phyloP scores from a whole-genome alignment of 768 basidiomycete species.

The Pleurotus citrinopileatus region DNA sequence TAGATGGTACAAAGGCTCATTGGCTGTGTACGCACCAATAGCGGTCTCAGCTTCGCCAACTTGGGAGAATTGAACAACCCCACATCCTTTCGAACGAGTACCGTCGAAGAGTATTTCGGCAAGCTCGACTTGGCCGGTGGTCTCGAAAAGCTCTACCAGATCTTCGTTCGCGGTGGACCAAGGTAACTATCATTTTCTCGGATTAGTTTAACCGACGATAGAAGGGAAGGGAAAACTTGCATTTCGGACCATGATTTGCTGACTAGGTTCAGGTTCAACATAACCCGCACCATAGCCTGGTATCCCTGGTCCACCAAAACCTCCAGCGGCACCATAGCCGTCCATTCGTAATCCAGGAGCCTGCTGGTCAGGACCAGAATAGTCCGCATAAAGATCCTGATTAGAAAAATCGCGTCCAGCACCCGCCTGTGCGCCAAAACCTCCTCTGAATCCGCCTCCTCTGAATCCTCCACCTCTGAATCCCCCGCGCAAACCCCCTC shows the following conservation, averaged over 20 bases:
- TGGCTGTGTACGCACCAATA: slow-evolving; percentile 52
- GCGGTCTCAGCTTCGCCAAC: slow-evolving; percentile 91
- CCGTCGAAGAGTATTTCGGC: slow-evolving; percentile 96
- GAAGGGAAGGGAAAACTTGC: slow-evolving; percentile 49
- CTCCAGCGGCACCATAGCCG: slow-evolving; percentile 25
- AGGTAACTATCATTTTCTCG: slow-evolving; percentile 59
- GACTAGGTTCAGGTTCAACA: slow-evolving; percentile 77
- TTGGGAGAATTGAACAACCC: slow-evolving; percentile 92
- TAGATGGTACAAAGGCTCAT: not conserved
- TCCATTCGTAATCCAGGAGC: slow-evolving; percentile 39
- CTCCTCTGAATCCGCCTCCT: slow-evolving; percentile 44
- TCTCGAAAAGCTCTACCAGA: slow-evolving; percentile 96
- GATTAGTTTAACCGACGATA: slow-evolving; percentile 3
- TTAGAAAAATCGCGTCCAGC: slow-evolving; percentile 79
- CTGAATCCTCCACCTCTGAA: slow-evolving; percentile 59
- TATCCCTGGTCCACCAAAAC: slow-evolving; percentile 31
- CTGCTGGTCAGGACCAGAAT: slow-evolving; percentile 81
- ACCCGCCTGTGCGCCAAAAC: slow-evolving; percentile 48
- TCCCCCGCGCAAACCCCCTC: slow-evolving; percentile 46
- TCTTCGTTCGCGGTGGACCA: slow-evolving; percentile 99
- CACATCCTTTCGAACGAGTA: slow-evolving; percentile 89
- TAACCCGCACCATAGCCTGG: slow-evolving; percentile 35
- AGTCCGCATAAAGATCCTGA: slow-evolving; percentile 89
- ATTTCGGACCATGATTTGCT: slow-evolving; percentile 98
- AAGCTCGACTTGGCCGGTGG: slow-evolving; percentile 90